Evolutionary conservation across 768 basidiomycete species (phyloP).

Genomic region (Kwoniella newhampshirensis): DNA sequence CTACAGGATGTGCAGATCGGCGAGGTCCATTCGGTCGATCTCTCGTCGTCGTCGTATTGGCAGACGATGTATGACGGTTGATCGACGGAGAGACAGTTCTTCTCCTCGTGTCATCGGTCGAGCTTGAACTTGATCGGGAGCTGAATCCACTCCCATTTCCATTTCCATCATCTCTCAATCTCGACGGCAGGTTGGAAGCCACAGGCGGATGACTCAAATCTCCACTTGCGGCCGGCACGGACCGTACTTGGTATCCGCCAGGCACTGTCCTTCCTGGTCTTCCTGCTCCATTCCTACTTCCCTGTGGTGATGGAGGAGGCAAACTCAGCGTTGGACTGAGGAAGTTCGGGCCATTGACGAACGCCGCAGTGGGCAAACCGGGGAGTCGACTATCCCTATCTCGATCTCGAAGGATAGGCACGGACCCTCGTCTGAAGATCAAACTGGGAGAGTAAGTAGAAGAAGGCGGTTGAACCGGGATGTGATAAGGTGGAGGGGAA

Average conservation of each 20-base stretch:
- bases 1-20: too few relatives aligned
- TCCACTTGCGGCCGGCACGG: background rate
- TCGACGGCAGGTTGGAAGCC: constrained; percentile 3
- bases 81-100: too few relatives aligned
- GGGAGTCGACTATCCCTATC: constrained; percentile 1
- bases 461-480: background rate
- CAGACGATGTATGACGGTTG: too few relatives aligned
- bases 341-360: constrained; percentile 20
- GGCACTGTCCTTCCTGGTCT: background rate
- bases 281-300: background rate
- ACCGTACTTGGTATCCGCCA: background rate
- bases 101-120: constrained; percentile 5
- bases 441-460: background rate
- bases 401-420: constrained; percentile 3
- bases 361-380: constrained; percentile 16
- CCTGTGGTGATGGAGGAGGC: too few relatives aligned
- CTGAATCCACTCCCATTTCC: background rate
- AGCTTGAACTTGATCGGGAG: constrained; percentile 13
- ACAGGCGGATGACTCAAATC: too few relatives aligned
- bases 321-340: constrained; percentile 5
- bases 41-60: background rate
- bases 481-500: constrained; percentile 11
- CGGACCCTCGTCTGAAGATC: constrained; percentile 15
- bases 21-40: constrained; percentile 18
- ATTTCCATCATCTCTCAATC: background rate